These are phyloP conservation scores for Laetiporus sulphureus DNA, from an alignment of 1,284 basidiomycete species.

Conservation along the genomic window DNA sequence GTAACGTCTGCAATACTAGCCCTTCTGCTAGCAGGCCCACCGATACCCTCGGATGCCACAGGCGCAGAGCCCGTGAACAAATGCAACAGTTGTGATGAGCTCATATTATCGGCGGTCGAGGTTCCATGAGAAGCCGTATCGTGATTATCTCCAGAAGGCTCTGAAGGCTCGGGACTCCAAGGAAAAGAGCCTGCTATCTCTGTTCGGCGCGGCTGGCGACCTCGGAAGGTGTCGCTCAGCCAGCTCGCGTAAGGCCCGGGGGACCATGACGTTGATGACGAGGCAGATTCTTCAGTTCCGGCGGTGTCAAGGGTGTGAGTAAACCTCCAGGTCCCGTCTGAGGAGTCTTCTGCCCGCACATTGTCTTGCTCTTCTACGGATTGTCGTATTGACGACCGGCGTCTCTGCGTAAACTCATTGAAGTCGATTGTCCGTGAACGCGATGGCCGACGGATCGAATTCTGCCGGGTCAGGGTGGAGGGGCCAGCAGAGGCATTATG, in stretches of 20 bases:
- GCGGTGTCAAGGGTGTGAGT: conserved; percentile 1
- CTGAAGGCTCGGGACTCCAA: conserved; percentile 1
- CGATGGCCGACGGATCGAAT: conserved; percentile 42
- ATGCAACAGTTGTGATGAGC: no score
- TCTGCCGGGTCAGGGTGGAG: conserved; percentile 32
- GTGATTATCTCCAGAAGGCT: no score
- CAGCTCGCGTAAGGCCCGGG: no score
- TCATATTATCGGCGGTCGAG: no score
- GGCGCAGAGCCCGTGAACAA: no score
- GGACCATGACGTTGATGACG: conserved; percentile 14
- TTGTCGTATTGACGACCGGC: conserved; percentile 31
- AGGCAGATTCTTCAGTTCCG: conserved; percentile 11
- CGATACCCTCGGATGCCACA: conserved; percentile 20
- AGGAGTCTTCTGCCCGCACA: conserved; percentile 14
- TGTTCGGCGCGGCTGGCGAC: conserved; percentile 3
- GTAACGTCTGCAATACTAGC: conserved; percentile 11
- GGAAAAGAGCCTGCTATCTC: conserved; percentile 3
- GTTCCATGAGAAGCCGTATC: no score
- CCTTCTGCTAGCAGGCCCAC: conserved; percentile 5
- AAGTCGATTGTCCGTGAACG: conserved; percentile 56
- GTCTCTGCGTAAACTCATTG: conserved; percentile 58
- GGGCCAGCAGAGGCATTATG: conserved; percentile 17
- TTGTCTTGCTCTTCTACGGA: conserved; percentile 11
- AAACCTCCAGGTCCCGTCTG: conserved; percentile 16
- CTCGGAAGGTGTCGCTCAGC: conserved; percentile 14